These are phyloP conservation scores for Lachnellula suecica DNA, from an alignment of 2,329 filamentous ascomycete species.

Conservation along the genomic window DNA sequence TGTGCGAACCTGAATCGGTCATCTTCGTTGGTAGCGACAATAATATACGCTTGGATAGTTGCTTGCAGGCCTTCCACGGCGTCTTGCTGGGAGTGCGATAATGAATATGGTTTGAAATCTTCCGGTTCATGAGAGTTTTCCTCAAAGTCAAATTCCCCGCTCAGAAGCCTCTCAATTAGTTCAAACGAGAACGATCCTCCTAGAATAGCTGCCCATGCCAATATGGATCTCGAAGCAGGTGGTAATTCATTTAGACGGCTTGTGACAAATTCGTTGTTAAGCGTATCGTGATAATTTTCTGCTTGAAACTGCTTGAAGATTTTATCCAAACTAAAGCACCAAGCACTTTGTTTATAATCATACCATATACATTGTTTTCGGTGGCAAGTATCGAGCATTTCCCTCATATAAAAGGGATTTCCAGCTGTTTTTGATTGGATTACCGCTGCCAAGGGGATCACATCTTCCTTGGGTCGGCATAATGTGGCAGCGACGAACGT, in stretches of 20 bases:
- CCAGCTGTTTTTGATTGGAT: conserved; percentile 74
- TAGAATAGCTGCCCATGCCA: conserved; percentile 83
- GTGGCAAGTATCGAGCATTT: conserved; percentile 86
- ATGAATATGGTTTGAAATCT: conserved; percentile 34
- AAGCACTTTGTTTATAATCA: conserved; percentile 77
- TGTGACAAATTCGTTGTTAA: conserved; percentile 81
- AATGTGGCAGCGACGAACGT: conserved; percentile 82
- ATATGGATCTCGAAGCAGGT: conserved; percentile 68
- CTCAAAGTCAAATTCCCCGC: conserved; percentile 66
- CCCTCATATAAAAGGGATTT: conserved; percentile 87
- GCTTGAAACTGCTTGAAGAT: conserved; percentile 84
- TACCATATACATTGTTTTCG: conserved; percentile 89
- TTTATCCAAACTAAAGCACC: conserved; percentile 82
- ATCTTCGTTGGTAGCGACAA: conserved; percentile 80
- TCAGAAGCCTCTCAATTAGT: conserved; percentile 74
- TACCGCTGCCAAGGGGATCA: conserved; percentile 76
- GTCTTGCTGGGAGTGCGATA: conserved; percentile 59
- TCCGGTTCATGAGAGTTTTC: conserved; percentile 38
- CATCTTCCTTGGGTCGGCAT: conserved; percentile 68
- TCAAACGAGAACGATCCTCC: conserved; percentile 83
- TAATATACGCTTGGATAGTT: conserved; percentile 75
- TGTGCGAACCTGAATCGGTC: conserved; percentile 87
- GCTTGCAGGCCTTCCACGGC: conserved; percentile 78
- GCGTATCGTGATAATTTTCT: conserved; percentile 73
- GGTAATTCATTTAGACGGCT: conserved; percentile 77